Percentiles rank a stretch among this genome's conserved stretches.
phyloP scores from a whole-genome alignment of 1,139 yeast genomes.

The Suhomyces taliae region DNA sequence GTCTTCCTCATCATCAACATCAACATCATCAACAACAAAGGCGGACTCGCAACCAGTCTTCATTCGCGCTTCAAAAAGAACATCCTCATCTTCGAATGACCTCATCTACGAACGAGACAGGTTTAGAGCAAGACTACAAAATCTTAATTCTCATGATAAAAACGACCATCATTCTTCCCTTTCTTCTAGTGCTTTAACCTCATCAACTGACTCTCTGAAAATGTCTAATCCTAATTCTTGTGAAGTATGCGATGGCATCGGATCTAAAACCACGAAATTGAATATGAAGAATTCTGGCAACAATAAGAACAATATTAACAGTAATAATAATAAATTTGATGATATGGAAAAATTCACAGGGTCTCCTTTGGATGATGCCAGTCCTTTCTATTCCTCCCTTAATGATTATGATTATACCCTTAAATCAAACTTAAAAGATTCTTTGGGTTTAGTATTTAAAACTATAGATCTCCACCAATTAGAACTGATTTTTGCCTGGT shows the following conservation, averaged over 20 bases:
- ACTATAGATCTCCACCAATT: constrained; percentile 30
- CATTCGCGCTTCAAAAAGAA: constrained; percentile 28
- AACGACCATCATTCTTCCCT: background rate
- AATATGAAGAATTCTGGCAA: constrained; percentile 17
- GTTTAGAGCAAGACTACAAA: constrained; percentile 41
- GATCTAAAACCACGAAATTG: constrained; percentile 40
- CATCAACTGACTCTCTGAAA: background rate
- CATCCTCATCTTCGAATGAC: constrained; percentile 46
- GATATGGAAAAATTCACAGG: too few species aligned
- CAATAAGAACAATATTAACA: too few species aligned
- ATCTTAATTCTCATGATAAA: constrained; percentile 26
- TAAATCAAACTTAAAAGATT: background rate
- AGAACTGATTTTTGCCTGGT: constrained; percentile 39
- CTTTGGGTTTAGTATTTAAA: constrained; percentile 18
- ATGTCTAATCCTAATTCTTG: constrained; percentile 17
- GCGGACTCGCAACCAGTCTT: background rate
- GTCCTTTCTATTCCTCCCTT: constrained; percentile 19
- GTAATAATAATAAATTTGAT: too few species aligned
- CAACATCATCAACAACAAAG: too few species aligned
- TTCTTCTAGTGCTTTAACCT: background rate
- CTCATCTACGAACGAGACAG: constrained; percentile 44
- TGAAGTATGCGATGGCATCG: constrained; percentile 41
- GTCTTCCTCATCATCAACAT: too few species aligned
- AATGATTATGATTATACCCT: constrained; percentile 2
- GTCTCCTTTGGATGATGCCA: constrained; percentile 26